Conservation (phyloP, 495 filamentous ascomycete genomes). For the Trichoderma virens region DNA sequence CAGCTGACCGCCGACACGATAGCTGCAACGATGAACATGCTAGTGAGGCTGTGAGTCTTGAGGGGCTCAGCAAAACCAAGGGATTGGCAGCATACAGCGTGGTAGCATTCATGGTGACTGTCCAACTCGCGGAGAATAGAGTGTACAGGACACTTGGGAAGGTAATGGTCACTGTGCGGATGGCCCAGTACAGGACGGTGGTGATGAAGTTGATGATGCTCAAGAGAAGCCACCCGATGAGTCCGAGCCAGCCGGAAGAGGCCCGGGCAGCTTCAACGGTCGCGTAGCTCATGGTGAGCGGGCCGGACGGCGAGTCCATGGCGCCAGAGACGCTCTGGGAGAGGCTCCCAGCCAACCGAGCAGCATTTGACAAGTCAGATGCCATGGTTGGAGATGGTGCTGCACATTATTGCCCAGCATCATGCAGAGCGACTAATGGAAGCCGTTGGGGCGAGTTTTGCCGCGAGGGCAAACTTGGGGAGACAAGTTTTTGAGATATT, state of each 20-base stretch:
- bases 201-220: conserved; percentile 61
- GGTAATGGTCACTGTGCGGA: conserved; percentile 82
- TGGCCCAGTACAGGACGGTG: conserved; percentile 66
- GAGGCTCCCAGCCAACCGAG: conserved; percentile 6
- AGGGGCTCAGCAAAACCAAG: conserved; percentile 1
- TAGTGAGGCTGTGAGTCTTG: conserved; percentile 12
- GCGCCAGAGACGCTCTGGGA: not conserved
- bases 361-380: conserved; percentile 11
- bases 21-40: conserved; percentile 65
- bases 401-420: conserved; percentile 1
- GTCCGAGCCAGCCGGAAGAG: conserved; percentile 40
- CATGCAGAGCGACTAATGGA: not conserved
- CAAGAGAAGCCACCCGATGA: conserved; percentile 37
- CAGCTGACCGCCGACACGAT: conserved; percentile 78
- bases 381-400: conserved; percentile 11
- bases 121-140: conserved; percentile 89
- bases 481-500: not conserved
- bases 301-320: not conserved
- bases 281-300: conserved; percentile 4
- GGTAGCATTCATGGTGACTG: conserved; percentile 96
- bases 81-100: conserved; percentile 57
- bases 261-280: conserved; percentile 18
- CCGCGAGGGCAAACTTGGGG: not conserved
- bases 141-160: conserved; percentile 85
- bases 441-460: not conserved